Percentiles rank a stretch among this genome's conserved stretches.
These are phyloP conservation scores for Phytophthora meadii DNA, from an alignment of 352 stramenopile species.

Conservation along the genomic window DNA sequence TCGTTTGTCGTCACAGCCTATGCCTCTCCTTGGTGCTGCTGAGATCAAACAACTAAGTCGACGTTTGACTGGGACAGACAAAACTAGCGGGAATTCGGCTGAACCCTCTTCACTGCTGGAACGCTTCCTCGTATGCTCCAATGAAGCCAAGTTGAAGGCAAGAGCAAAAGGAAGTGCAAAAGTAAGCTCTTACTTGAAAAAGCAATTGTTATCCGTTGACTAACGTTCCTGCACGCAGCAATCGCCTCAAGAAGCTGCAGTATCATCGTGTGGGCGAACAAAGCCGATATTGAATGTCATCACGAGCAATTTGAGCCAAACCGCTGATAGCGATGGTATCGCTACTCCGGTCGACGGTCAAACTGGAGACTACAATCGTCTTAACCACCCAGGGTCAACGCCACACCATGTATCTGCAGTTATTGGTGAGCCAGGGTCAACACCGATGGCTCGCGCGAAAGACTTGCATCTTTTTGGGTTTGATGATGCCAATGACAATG, in stretches of 20 bases:
- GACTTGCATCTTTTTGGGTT: slow-evolving; percentile 62
- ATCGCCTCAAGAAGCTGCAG: slow-evolving; percentile 17
- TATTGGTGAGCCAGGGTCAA: slow-evolving; percentile 70
- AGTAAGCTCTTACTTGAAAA: slow-evolving; percentile 1
- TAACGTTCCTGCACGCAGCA: slow-evolving; percentile 8
- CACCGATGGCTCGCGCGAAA: slow-evolving; percentile 52
- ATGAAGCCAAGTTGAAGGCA: slow-evolving; percentile 25
- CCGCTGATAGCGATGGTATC: slow-evolving; percentile 6
- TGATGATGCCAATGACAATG: slow-evolving; percentile 52
- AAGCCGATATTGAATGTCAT: slow-evolving; percentile 57
- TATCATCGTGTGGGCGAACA: background rate
- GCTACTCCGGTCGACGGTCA: slow-evolving; percentile 9
- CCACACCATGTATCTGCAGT: slow-evolving; percentile 42
- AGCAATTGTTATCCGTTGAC: background rate
- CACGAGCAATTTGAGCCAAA: slow-evolving; percentile 35
- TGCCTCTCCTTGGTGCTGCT: slow-evolving; percentile 22
- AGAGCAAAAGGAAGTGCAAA: slow-evolving; percentile 21
- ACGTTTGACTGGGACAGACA: slow-evolving; percentile 10
- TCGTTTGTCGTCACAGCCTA: slow-evolving; percentile 12
- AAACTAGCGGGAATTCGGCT: slow-evolving; percentile 7
- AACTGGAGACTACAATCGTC: slow-evolving; percentile 53
- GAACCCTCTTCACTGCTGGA: slow-evolving; percentile 34
- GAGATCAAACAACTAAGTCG: slow-evolving; percentile 27
- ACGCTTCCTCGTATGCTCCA: slow-evolving; percentile 43
- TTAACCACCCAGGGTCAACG: slow-evolving; percentile 70